Conservation (phyloP, 768 basidiomycete species). For the Porpolomopsis calyptriformis region DNA sequence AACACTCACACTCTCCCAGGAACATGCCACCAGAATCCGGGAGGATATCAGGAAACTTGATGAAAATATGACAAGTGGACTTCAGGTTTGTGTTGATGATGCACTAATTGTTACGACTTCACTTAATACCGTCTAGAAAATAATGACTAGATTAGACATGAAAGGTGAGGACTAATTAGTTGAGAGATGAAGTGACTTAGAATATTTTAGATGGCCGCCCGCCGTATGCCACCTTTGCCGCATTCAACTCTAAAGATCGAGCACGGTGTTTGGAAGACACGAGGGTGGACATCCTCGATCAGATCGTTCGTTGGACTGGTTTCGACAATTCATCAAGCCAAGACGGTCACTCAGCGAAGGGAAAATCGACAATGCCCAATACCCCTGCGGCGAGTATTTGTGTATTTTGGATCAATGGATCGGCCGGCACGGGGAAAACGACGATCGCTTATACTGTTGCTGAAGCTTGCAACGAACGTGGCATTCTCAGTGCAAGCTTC, state of each 20-base stretch:
- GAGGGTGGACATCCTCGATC: background rate
- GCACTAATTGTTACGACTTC: background rate
- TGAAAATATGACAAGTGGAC: background rate
- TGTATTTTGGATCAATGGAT: too few species aligned
- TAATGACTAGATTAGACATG: background rate
- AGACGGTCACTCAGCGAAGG: constrained; percentile 21
- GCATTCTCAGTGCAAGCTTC: too few species aligned
- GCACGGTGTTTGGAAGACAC: background rate
- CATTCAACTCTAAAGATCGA: background rate
- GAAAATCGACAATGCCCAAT: constrained; percentile 18
- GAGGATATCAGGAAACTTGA: background rate
- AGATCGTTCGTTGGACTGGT: constrained; percentile 1
- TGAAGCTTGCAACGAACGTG: too few species aligned
- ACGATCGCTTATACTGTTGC: too few species aligned
- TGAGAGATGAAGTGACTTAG: background rate
- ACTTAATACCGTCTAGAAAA: background rate
- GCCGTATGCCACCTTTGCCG: background rate
- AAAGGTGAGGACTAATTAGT: too few species aligned
- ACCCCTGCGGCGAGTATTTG: constrained; percentile 15
- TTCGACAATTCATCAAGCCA: background rate
- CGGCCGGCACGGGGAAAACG: too few species aligned
- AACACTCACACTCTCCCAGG: background rate
- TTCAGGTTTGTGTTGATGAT: constrained; percentile 1
- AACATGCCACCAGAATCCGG: background rate
- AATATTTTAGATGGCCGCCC: background rate